Conservation (phyloP, 2,329 filamentous ascomycete species). For the Sarocladium kiliense region DNA sequence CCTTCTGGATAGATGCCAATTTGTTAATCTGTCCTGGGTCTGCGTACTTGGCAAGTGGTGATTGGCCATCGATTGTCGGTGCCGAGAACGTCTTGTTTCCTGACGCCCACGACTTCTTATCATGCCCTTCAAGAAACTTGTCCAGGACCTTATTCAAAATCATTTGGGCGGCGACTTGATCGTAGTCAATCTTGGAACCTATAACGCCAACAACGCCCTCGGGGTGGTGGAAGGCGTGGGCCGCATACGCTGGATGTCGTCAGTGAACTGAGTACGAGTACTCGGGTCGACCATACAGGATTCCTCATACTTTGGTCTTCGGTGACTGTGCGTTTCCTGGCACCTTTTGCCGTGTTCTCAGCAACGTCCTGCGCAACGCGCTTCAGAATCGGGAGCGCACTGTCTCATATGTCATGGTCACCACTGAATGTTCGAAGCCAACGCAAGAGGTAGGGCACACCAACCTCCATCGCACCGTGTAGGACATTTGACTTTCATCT, state of each 20-base stretch:
- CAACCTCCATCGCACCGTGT: neutral
- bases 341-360: neutral
- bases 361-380: neutral
- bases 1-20: slow-evolving; percentile 92
- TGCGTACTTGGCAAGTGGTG: slow-evolving; percentile 72
- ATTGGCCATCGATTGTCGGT: slow-evolving; percentile 60
- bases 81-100: slow-evolving; percentile 52
- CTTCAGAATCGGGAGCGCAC: neutral
- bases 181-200: slow-evolving; percentile 72
- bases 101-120: slow-evolving; percentile 61
- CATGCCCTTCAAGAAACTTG: slow-evolving; percentile 76
- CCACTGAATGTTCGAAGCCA: too few relatives aligned
- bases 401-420: too few relatives aligned
- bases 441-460: too few relatives aligned
- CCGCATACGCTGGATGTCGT: slow-evolving; percentile 52
- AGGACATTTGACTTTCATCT: neutral
- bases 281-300: neutral
- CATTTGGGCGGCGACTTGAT: slow-evolving; percentile 75
- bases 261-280: neutral
- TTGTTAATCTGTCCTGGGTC: slow-evolving; percentile 85
- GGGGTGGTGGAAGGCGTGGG: slow-evolving; percentile 72
- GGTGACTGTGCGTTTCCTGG: neutral
- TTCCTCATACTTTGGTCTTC: neutral
- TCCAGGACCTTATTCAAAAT: slow-evolving; percentile 82
- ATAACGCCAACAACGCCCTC: slow-evolving; percentile 73